A percentile compares a stretch with the other conserved stretches of the same genome.
Conservation (phyloP, 2,329 filamentous ascomycete species). For the Ceratocystis colombiana region DNA sequence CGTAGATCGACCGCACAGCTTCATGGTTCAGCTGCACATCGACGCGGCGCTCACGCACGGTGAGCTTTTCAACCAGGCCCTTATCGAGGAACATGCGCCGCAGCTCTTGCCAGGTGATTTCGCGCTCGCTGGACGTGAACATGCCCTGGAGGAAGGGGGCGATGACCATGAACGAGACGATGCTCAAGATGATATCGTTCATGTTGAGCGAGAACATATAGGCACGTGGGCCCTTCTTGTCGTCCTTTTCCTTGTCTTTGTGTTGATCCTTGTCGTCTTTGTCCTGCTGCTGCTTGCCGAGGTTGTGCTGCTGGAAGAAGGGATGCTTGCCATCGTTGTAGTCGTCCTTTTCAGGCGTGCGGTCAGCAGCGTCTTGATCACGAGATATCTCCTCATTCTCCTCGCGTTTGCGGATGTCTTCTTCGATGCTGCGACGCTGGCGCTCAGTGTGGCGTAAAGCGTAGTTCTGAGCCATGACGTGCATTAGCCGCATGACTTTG, state of each 20-base stretch:
- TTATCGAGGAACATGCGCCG: slow-evolving; percentile 88
- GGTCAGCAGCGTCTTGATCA: slow-evolving; percentile 2
- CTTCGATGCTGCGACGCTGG: slow-evolving; percentile 20
- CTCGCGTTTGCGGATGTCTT: slow-evolving; percentile 24
- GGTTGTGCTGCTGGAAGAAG: slow-evolving; percentile 20
- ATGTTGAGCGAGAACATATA: slow-evolving; percentile 33
- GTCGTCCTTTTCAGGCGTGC: slow-evolving; percentile 14
- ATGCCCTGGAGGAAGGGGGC: slow-evolving; percentile 37
- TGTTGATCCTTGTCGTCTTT: slow-evolving; percentile 24
- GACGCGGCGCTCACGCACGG: slow-evolving; percentile 64
- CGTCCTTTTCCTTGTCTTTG: slow-evolving; percentile 28
- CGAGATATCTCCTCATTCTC: slow-evolving; percentile 25
- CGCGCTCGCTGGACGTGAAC: slow-evolving; percentile 40
- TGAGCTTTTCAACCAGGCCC: slow-evolving; percentile 86
- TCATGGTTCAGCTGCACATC: slow-evolving; percentile 71
- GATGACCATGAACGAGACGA: slow-evolving; percentile 36
- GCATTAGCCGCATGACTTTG: slow-evolving; percentile 48
- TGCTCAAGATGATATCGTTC: slow-evolving; percentile 47
- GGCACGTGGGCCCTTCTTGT: slow-evolving; percentile 34
- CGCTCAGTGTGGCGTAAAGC: slow-evolving; percentile 26
- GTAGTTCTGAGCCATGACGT: slow-evolving; percentile 43
- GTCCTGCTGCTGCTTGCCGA: slow-evolving; percentile 15
- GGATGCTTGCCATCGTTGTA: slow-evolving; percentile 25
- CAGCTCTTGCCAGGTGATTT: slow-evolving; percentile 98
- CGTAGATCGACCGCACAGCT: slow-evolving; percentile 59